A percentile compares a stretch with the other conserved stretches of the same genome.
phyloP scores from a whole-genome alignment of 148 eudicot genomes.

The Tetragonia tetragonoides region DNA sequence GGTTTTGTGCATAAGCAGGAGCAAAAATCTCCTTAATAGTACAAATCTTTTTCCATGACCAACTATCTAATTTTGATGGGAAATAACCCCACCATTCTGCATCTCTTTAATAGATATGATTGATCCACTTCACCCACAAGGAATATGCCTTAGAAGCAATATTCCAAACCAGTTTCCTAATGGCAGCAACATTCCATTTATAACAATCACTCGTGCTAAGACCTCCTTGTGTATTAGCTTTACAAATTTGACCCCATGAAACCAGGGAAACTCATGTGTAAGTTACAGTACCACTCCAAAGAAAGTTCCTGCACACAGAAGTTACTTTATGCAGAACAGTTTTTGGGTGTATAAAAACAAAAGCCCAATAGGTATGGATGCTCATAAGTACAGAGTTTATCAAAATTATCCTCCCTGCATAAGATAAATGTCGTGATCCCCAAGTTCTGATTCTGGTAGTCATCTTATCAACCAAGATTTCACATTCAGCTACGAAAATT shows the following conservation, averaged over 20 bases:
- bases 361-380: background rate
- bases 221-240: background rate
- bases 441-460: background rate
- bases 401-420: background rate
- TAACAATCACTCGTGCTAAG: background rate
- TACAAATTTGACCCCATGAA: background rate
- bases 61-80: background rate
- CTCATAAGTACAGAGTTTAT: background rate
- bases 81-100: background rate
- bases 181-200: background rate
- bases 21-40: too few species aligned
- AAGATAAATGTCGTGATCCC: background rate
- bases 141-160: background rate
- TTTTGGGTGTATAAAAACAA: background rate
- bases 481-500: background rate
- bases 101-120: background rate
- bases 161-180: background rate
- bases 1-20: too few species aligned
- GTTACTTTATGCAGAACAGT: background rate
- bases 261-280: background rate
- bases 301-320: background rate
- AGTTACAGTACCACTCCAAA: background rate
- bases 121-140: background rate
- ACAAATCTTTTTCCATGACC: background rate
- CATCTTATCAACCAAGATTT: background rate